phyloP scores from a whole-genome alignment of 1,139 yeast species.

The Geotrichum europaeum region DNA sequence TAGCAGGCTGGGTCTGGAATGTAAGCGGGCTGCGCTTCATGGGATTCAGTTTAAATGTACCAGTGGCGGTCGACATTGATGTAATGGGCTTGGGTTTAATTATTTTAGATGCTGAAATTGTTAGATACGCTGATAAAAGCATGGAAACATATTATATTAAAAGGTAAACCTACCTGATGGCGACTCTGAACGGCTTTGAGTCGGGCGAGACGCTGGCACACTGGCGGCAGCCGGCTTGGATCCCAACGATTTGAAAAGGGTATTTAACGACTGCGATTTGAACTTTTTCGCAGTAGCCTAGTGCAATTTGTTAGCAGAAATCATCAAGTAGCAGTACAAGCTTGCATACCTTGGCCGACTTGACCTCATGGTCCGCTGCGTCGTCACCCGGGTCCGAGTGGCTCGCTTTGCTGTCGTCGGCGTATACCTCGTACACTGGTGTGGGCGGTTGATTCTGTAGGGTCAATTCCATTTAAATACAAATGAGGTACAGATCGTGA shows the following conservation, averaged over 20 bases:
- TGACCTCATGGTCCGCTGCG: neutral
- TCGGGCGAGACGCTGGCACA: slow-evolving; percentile 17
- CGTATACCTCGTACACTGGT: neutral
- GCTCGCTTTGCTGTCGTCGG: neutral
- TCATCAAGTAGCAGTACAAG: neutral
- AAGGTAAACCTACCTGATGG: neutral
- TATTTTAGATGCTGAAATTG: slow-evolving; percentile 2
- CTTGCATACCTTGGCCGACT: neutral
- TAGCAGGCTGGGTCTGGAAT: neutral
- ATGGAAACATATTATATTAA: neutral
- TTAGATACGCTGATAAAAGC: neutral
- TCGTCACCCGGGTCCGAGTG: neutral
- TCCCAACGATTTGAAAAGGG: slow-evolving; percentile 28
- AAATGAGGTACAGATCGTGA: neutral
- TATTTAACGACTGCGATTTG: slow-evolving; percentile 37
- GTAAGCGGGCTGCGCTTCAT: slow-evolving; percentile 26
- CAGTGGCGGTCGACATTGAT: slow-evolving; percentile 30
- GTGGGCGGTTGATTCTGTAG: neutral
- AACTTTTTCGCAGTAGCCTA: slow-evolving; percentile 25
- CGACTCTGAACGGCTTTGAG: neutral
- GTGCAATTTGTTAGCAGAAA: neutral
- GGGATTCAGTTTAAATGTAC: slow-evolving; percentile 33
- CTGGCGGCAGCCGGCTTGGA: slow-evolving; percentile 8
- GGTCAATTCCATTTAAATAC: neutral
- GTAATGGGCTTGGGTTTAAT: slow-evolving; percentile 13